Percentiles rank a stretch among this genome's conserved stretches.
phyloP scores from a whole-genome alignment of 2,329 filamentous ascomycete genomes.

The Talaromyces sp. region DNA sequence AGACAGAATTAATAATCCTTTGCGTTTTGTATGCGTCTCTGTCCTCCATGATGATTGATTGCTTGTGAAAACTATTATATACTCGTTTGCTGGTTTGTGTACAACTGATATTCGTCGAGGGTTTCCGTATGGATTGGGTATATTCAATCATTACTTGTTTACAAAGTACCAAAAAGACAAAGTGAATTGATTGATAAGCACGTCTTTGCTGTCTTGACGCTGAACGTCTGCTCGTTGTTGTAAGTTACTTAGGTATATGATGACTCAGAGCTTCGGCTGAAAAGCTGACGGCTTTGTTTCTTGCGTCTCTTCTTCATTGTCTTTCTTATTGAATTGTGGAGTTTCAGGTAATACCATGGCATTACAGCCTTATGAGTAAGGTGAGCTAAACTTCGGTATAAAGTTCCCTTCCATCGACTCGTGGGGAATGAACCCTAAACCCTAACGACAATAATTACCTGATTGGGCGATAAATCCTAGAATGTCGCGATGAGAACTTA shows the following conservation, averaged over 20 bases:
- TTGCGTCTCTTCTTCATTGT: neutral
- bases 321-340: neutral
- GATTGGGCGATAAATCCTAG: neutral
- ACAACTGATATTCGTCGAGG: neutral
- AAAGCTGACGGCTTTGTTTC: neutral
- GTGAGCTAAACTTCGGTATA: neutral
- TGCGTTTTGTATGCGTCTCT: neutral
- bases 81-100: neutral
- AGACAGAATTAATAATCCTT: neutral
- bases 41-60: neutral
- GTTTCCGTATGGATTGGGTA: neutral
- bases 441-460: neutral
- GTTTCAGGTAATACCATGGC: neutral
- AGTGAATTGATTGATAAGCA: neutral
- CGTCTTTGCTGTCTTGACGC: neutral
- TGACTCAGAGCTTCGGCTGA: neutral
- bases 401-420: neutral
- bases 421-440: neutral
- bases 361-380: neutral
- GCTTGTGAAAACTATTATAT: neutral
- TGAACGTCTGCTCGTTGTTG: neutral
- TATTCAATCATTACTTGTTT: neutral
- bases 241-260: too few relatives aligned
- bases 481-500: neutral
- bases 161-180: neutral